phyloP scores from a whole-genome alignment of 257 asterid species.

The Plantago ovata region DNA sequence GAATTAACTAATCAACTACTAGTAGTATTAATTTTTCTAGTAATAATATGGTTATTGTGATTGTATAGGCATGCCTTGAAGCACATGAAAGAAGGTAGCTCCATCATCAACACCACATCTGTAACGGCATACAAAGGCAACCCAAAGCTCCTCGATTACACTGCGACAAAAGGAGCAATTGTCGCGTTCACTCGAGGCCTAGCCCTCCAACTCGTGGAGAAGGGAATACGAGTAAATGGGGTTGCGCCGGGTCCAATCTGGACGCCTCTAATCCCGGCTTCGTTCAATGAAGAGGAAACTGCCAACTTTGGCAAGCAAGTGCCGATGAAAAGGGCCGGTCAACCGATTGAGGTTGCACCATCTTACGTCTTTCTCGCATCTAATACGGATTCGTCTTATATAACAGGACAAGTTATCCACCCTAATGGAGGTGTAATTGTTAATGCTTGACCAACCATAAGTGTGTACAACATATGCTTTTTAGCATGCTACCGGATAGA shows the following conservation, averaged over 20 bases:
- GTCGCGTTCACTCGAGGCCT: slow-evolving; percentile 50
- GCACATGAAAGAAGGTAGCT: slow-evolving; percentile 50
- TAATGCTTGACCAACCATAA: too few species aligned
- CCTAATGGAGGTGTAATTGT: slow-evolving; percentile 61
- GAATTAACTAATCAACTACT: too few species aligned
- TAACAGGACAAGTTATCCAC: slow-evolving; percentile 44
- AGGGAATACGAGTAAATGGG: slow-evolving; percentile 45
- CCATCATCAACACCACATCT: slow-evolving; percentile 42
- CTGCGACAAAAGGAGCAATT: slow-evolving; percentile 47
- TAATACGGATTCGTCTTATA: slow-evolving; percentile 37
- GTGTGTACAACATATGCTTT: too few species aligned
- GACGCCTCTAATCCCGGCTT: slow-evolving; percentile 50
- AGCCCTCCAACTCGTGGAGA: slow-evolving; percentile 29
- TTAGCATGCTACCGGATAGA: too few species aligned
- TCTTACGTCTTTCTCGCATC: slow-evolving; percentile 49
- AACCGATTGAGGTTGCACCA: slow-evolving; percentile 49
- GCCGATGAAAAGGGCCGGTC: slow-evolving; percentile 55
- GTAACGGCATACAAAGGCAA: slow-evolving; percentile 42
- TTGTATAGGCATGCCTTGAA: slow-evolving; percentile 38
- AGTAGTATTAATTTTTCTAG: too few species aligned
- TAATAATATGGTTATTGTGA: too few species aligned
- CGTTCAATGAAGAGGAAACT: slow-evolving; percentile 33
- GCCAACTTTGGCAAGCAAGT: slow-evolving; percentile 36
- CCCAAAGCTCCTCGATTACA: slow-evolving; percentile 36
- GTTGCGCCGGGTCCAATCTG: slow-evolving; percentile 55